These are phyloP conservation scores for Fusarium pininemorale DNA, from an alignment of 2,329 filamentous ascomycete genomes.

Conservation along the genomic window DNA sequence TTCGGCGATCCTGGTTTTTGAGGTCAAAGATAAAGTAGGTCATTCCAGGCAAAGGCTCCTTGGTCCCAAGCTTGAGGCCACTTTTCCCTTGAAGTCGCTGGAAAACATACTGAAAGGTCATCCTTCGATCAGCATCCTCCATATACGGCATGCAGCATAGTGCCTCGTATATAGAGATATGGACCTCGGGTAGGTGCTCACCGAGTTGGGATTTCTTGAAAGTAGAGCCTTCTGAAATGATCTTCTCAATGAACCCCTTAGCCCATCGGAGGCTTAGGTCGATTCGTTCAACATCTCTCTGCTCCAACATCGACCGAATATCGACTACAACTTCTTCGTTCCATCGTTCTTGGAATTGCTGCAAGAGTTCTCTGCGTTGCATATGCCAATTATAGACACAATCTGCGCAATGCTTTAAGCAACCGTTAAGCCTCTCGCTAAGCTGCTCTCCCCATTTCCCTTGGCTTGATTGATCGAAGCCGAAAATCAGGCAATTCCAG, in stretches of 20 bases:
- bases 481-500: slow-evolving; percentile 74
- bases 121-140: slow-evolving; percentile 59
- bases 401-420: slow-evolving; percentile 71
- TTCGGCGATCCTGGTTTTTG: slow-evolving; percentile 64
- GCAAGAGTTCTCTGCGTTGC: slow-evolving; percentile 69
- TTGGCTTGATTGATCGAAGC: slow-evolving; percentile 69
- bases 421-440: slow-evolving; percentile 63
- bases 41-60: slow-evolving; percentile 80
- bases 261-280: slow-evolving; percentile 67
- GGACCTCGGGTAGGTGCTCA: slow-evolving; percentile 63
- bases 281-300: slow-evolving; percentile 70
- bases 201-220: slow-evolving; percentile 60
- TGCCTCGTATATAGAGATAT: slow-evolving; percentile 87
- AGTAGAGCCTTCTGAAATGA: slow-evolving; percentile 56
- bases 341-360: slow-evolving; percentile 66
- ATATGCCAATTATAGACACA: slow-evolving; percentile 81
- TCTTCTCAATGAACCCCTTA: slow-evolving; percentile 62
- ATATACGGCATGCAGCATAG: slow-evolving; percentile 86
- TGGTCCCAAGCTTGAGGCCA: slow-evolving; percentile 78
- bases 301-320: slow-evolving; percentile 66
- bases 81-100: slow-evolving; percentile 75
- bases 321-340: slow-evolving; percentile 61
- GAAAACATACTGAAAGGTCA: slow-evolving; percentile 84
- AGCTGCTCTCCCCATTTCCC: slow-evolving; percentile 70
- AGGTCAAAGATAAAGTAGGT: slow-evolving; percentile 79